Base-by-base conservation (phyloP, 495 filamentous ascomycete genomes). In the Tuber aestivum region DNA sequence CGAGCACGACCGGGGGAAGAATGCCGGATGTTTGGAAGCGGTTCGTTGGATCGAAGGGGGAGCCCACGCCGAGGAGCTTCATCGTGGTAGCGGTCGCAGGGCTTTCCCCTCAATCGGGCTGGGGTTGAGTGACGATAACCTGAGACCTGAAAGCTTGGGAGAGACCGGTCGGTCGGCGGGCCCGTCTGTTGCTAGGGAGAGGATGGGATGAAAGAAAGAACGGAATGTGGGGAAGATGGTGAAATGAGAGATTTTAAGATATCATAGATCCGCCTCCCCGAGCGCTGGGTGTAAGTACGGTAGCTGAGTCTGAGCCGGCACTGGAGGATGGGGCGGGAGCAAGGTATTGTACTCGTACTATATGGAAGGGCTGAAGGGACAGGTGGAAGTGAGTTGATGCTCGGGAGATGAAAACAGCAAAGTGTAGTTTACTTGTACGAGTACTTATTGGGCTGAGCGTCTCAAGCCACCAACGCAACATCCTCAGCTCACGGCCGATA, bases 11-110 rank as follows among this genome's bases (percentile, higher is more conserved):
- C 0, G 93, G 91, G n/a, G 90, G 80, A 12, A 96, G 83, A 18
- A 93, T 82, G 91, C 92, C 94, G 7, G 92, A 94, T 21, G 92
- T 94, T 82, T 89, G 88, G 84, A 90, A 93, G 76, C 89, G 89
- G 82, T 91, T 86, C 27, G 85, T 84, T 41, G 86, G 85, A 82
- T 93, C 91, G 82, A 86, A 89, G 68, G 81, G 76, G 18, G 38
- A 41, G 21, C 50, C 14, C 41, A 81, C 70, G 37, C 41, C 32
- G 73, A 77, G 65, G 42, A 81, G 56, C 56, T 65, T 65, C 56
- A 65, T 65, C 56, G 56, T 8, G 56, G 56, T 14, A 35, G 56
- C 56, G 56, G 56, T 10, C 20, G 56, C 27, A 65, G 5, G 14
- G n/a, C 16, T 20, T 18, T 65, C 16, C 6, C 14, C 56, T 27